Percentiles rank a stretch among this genome's conserved stretches.
phyloP scores from a whole-genome alignment of 1,284 basidiomycete species.

The Sporisorium iseilematis-ciliati region DNA sequence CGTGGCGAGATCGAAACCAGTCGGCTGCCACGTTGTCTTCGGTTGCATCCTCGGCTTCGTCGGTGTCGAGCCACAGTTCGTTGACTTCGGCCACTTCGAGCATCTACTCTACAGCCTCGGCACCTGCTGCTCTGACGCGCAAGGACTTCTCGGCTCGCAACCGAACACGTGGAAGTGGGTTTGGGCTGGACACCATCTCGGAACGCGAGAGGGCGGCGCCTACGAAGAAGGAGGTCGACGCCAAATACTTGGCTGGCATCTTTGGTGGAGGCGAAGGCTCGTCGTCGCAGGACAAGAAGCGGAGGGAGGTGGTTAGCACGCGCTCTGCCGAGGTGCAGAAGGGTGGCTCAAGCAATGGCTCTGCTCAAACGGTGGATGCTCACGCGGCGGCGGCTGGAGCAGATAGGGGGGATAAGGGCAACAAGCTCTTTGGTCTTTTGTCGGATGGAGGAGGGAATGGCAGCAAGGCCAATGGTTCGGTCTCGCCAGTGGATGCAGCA shows the following conservation, averaged over 20 bases:
- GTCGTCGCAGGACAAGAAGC: constrained; percentile 18
- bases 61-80: constrained; percentile 39
- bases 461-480: constrained; percentile 10
- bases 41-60: constrained; percentile 36
- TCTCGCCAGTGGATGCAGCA: not conserved
- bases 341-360: not conserved
- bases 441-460: constrained; percentile 15
- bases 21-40: constrained; percentile 46
- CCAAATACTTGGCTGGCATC: constrained; percentile 56
- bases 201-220: constrained; percentile 40
- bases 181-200: constrained; percentile 53
- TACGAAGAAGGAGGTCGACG: constrained; percentile 49
- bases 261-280: constrained; percentile 50
- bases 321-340: constrained; percentile 9
- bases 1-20: constrained; percentile 57
- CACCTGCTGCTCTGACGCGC: constrained; percentile 51
- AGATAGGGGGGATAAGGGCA: constrained; percentile 26
- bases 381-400: not conserved
- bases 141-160: constrained; percentile 40
- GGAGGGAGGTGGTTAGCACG: constrained; percentile 11
- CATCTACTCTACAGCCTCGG: constrained; percentile 59
- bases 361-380: not conserved
- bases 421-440: constrained; percentile 17
- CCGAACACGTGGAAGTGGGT: constrained; percentile 32
- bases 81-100: constrained; percentile 48